Base-by-base conservation (phyloP, 352 stramenopile genomes). In the Salisapilia sapeloensis region DNA sequence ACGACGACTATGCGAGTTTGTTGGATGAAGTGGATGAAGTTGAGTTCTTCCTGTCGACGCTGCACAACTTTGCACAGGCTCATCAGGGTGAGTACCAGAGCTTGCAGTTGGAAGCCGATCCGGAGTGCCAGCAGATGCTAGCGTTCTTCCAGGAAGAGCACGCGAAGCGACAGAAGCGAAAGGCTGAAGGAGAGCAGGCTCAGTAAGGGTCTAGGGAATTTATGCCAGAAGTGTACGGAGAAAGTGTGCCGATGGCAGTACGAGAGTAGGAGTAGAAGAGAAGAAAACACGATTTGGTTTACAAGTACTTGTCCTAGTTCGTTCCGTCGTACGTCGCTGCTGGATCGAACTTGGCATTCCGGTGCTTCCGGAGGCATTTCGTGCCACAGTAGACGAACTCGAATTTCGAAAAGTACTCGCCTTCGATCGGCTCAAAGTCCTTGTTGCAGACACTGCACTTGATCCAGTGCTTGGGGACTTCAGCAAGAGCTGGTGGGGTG, bases 21-120 rank as follows among this genome's bases (percentile, higher is more conserved):
- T 50, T 97, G 24, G 87, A 97, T 42, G 63, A 92, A 45, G 72
- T 97, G 12, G 83, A 97, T 39, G 82, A 96, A 50, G 51, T 95
- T 14, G 60, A 87, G 33, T 93, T 92, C 44, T 77, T 96, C 49
- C 72, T 93, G 40, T 55, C 81, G 41, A 86, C 86, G 16, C 48
- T 96, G 21, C 86, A 87, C 31, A 65, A 46, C 23, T 82, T 82
- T 18, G 50, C 62, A 8, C 66, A 79, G 39, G 28, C 58, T 14
- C 56, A 78, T 29, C 32, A 41, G 24, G 36, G 46, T 10, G 58
- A 77, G 24, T 82, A 82, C 42, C 58, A 72, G 40, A 50, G 60
- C 27, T 48, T 82, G 29, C 53, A 60, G 28, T 44, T 82, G 14
- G 66, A 79, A 35, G 46, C 55, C n/a, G 66, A 82, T 28, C 28